Conservation (phyloP, 306 rosid genomes). For the Arachis hypogaea region DNA sequence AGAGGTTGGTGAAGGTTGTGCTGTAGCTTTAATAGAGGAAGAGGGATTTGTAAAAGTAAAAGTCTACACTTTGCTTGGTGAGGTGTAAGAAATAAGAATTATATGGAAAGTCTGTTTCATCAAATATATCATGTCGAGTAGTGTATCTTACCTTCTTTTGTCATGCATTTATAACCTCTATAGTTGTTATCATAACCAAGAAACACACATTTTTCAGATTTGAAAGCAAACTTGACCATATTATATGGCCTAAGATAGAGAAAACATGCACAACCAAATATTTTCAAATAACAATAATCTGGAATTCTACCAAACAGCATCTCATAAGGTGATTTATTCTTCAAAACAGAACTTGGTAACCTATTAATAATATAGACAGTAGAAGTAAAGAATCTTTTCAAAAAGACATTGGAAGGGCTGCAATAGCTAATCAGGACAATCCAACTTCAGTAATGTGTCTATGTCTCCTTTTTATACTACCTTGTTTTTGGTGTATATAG, state of each 20-base stretch:
- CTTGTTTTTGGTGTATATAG: background rate
- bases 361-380: background rate
- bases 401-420: background rate
- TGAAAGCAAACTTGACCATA: background rate
- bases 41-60: too few species aligned
- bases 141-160: background rate
- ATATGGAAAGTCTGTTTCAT: background rate
- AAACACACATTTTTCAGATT: background rate
- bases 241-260: background rate
- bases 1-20: too few species aligned
- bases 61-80: too few species aligned
- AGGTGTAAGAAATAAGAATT: too few species aligned
- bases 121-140: background rate
- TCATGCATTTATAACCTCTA: background rate
- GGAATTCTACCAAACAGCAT: background rate
- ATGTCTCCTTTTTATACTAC: background rate
- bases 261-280: background rate
- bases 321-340: background rate
- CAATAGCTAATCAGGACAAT: background rate
- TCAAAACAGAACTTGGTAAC: background rate
- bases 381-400: background rate
- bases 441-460: background rate
- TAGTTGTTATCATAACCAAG: background rate
- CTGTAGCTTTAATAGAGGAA: too few species aligned
- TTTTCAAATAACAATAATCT: background rate